These are phyloP conservation scores for Eucalyptus caleyi DNA, from an alignment of 345 rosid genomes.

Conservation along the genomic window DNA sequence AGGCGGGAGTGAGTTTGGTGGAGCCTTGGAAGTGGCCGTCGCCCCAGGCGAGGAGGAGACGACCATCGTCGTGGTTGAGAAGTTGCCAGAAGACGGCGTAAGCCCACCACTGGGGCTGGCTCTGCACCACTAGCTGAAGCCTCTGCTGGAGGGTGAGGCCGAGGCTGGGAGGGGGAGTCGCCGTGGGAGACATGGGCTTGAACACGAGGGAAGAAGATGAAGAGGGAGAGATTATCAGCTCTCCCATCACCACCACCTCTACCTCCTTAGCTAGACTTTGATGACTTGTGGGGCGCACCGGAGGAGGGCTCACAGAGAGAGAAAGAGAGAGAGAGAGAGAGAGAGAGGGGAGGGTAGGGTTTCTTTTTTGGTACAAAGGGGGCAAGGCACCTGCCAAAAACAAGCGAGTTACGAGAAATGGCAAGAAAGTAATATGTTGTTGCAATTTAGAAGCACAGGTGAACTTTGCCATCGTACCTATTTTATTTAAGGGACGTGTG, in stretches of 20 bases:
- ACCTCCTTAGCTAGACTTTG: background rate
- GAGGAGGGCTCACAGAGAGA: background rate
- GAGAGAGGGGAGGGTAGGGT: too few species aligned
- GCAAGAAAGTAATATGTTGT: background rate
- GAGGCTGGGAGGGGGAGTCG: constrained; percentile 20
- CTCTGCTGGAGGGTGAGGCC: constrained; percentile 33
- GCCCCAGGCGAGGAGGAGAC: constrained; percentile 39
- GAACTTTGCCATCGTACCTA: background rate
- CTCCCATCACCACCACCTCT: constrained; percentile 18
- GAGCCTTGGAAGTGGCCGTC: constrained; percentile 53
- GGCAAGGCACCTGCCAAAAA: background rate
- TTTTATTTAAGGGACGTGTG: background rate
- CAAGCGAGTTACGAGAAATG: background rate
- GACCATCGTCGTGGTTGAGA: constrained; percentile 25
- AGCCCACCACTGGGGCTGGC: constrained; percentile 42
- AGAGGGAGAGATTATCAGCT: constrained; percentile 34
- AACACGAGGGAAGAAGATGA: constrained; percentile 35
- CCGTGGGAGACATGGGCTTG: background rate
- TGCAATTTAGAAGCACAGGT: background rate
- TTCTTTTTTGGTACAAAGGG: background rate
- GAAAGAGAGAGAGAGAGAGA: background rate
- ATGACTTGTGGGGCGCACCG: background rate
- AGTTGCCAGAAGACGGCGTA: constrained; percentile 62
- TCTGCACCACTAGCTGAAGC: constrained; percentile 35
- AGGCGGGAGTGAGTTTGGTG: background rate